phyloP scores from a whole-genome alignment of 306 rosid species.

The Fragaria ananassa region DNA sequence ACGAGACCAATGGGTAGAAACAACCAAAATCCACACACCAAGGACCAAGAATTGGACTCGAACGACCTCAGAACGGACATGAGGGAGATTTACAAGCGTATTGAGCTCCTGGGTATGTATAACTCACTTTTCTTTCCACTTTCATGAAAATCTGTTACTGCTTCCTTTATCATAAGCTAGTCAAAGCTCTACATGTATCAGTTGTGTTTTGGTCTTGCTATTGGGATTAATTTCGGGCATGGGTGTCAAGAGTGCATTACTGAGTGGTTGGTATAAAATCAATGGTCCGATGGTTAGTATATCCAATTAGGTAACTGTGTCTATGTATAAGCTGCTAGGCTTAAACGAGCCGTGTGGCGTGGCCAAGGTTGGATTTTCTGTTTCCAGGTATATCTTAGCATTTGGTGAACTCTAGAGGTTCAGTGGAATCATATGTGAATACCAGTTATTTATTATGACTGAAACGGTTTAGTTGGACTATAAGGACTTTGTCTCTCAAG shows the following conservation, averaged over 20 bases:
- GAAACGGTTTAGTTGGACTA: not conserved
- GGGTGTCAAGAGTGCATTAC: too few species aligned
- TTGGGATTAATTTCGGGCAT: too few species aligned
- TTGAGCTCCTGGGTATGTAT: constrained; percentile 12
- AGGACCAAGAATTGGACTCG: not conserved
- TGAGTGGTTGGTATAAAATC: too few species aligned
- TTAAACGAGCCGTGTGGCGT: not conserved
- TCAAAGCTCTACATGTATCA: not conserved
- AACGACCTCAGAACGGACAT: not conserved
- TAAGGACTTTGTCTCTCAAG: not conserved
- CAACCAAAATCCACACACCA: not conserved
- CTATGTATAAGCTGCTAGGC: not conserved
- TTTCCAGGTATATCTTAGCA: not conserved
- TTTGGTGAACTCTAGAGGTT: not conserved
- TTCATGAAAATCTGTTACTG: not conserved
- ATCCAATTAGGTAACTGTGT: too few species aligned
- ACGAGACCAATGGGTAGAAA: not conserved
- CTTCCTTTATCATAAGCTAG: too few species aligned
- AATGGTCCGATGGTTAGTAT: too few species aligned
- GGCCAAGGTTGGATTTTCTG: not conserved
- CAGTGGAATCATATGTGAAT: not conserved
- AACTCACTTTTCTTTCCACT: not conserved
- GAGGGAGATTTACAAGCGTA: constrained; percentile 6
- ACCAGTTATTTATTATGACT: not conserved
- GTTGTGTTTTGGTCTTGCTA: not conserved